Base-by-base conservation (phyloP, 2,329 filamentous ascomycete genomes). In the Pyrenochaeta sp. region DNA sequence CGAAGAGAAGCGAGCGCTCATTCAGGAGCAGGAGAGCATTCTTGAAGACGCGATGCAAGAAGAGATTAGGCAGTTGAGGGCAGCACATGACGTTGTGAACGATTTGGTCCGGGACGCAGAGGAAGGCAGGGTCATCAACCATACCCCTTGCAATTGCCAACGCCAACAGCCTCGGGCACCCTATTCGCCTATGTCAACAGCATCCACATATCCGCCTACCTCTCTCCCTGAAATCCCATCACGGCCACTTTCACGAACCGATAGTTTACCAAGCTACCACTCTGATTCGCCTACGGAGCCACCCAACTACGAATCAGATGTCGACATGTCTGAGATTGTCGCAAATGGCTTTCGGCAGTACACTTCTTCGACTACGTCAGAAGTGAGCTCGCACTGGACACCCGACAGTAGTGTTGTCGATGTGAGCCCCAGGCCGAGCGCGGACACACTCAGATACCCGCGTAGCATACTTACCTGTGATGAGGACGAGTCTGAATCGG, bases 81-180 rank as follows among this genome's bases (percentile, higher is more conserved):
- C 80, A 19, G 84, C 84, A 0, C 82, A 85, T 48, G 80, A 83
- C 50, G 81, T 85, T 27, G 84, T 87, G 1, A 79, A 80, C 42
- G 77, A 81, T 42, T 72, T 85, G 9, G 77, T 84, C 30, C 69
- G 75, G 28, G 65, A 65, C 13, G 80, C 80, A 8, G 69, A 74
- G 65, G 70, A 79, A 72, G 72, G 77, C 58, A 66, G 74, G n/a
- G 56, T 54, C 27, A 37, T 44, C 19, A 43, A 19, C 27, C 43
- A 51, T 22, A 24, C 48, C 1, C 43, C 53, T n/a, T 68, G 66
- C 48, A 60, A 61, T 47, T 74, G 68, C 39, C 65, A 64, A 25
- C 67, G 56, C 40, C 46, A 64, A 7, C 50, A 54, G 7, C 48
- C 64, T 1, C 53, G 54, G 2, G 50, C 60, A 3, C 66, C 70